Conservation (phyloP, 805 yeast genomes). For the Saccharomycodes ludwigii region DNA sequence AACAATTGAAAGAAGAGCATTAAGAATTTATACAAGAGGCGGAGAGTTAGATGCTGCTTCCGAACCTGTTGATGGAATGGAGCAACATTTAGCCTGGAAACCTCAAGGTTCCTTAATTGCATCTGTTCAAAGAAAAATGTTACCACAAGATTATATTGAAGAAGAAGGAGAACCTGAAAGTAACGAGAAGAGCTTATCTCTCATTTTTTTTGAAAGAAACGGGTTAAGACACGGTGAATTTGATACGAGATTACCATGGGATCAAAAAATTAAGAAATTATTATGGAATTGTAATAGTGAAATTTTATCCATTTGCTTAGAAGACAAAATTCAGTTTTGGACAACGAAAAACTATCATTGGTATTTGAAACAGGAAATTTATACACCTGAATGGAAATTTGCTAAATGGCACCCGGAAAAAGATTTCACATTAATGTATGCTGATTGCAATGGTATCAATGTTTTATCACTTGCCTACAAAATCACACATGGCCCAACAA, state of each 20-base stretch:
- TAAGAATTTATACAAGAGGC: slow-evolving; percentile 71
- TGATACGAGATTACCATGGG: slow-evolving; percentile 46
- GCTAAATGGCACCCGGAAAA: slow-evolving; percentile 84
- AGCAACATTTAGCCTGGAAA: slow-evolving; percentile 68
- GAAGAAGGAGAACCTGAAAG: slow-evolving; percentile 26
- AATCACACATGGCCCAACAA: slow-evolving; percentile 55
- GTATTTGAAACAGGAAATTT: slow-evolving; percentile 79
- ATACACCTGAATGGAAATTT: slow-evolving; percentile 21
- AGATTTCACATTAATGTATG: slow-evolving; percentile 62
- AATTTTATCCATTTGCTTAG: slow-evolving; percentile 54
- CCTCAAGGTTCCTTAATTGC: slow-evolving; percentile 87
- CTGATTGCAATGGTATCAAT: slow-evolving; percentile 33
- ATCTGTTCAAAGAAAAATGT: slow-evolving; percentile 51
- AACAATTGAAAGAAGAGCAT: slow-evolving; percentile 47
- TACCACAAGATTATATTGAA: slow-evolving; percentile 36
- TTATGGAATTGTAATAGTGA: slow-evolving; percentile 80
- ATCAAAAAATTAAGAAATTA: slow-evolving; percentile 36
- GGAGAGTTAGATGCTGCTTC: slow-evolving; percentile 72
- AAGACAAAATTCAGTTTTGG: slow-evolving; percentile 71
- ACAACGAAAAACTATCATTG: slow-evolving; percentile 87
- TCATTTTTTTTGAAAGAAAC: slow-evolving; percentile 83
- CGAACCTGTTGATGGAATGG: slow-evolving; percentile 80
- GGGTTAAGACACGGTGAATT: slow-evolving; percentile 89
- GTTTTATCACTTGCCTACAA: slow-evolving; percentile 57
- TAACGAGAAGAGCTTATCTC: slow-evolving; percentile 25